phyloP scores from a whole-genome alignment of 345 rosid species.

The Erysimum cheiranthoides region DNA sequence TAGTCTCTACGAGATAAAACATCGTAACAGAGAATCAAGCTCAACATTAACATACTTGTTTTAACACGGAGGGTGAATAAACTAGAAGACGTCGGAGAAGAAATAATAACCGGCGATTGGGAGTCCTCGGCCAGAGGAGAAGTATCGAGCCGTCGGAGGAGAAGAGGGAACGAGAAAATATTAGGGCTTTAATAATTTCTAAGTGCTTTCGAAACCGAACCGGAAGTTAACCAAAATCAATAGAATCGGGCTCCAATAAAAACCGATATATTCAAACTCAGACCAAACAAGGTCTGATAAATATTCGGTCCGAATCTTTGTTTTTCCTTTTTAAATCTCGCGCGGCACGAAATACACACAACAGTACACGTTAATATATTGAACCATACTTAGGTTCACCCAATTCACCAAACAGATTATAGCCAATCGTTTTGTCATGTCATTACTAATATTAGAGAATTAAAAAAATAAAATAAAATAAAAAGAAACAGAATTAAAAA shows the following conservation, averaged over 20 bases:
- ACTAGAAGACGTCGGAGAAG: not conserved
- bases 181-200: constrained; percentile 9
- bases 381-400: no score
- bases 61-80: not conserved
- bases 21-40: not conserved
- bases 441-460: no score
- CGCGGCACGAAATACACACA: no score
- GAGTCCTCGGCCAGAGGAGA: constrained; percentile 9
- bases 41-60: not conserved
- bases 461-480: no score
- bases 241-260: not conserved
- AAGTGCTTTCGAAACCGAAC: constrained; percentile 8
- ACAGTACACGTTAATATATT: no score
- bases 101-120: constrained; percentile 22
- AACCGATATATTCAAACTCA: not conserved
- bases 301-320: no score
- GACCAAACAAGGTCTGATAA: not conserved
- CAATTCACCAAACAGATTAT: no score
- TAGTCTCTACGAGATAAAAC: constrained; percentile 3
- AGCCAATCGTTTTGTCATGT: no score
- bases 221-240: constrained; percentile 11
- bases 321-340: no score
- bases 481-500: no score
- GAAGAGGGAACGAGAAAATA: not conserved
- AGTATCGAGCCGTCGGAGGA: constrained; percentile 24